Evolutionary conservation across 2,329 filamentous ascomycete genomes (phyloP).

Genomic region (Coccinonectria pachysandricola): DNA sequence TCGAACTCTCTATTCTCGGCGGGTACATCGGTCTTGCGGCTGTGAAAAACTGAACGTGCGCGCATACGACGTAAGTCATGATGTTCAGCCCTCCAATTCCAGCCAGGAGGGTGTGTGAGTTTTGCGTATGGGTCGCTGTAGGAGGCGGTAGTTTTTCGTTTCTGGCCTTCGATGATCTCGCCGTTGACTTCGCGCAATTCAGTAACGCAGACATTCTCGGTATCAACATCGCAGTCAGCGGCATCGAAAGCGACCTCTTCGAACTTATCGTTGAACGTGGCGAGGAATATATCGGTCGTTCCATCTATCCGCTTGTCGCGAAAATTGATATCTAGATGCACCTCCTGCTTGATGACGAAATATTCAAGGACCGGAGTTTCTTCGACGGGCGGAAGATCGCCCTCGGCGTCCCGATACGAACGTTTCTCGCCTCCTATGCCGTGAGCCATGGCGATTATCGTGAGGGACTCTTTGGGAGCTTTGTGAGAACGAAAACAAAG

Average conservation of each 20-base stretch:
- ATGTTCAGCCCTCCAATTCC: conserved; percentile 59
- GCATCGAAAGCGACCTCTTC: conserved; percentile 50
- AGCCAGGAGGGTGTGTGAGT: conserved; percentile 48
- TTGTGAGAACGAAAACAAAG: too few relatives aligned
- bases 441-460: conserved; percentile 13
- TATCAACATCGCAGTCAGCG: conserved; percentile 50
- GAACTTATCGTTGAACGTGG: conserved; percentile 48
- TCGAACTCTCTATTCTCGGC: conserved; percentile 44
- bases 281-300: conserved; percentile 70
- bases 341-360: conserved; percentile 69
- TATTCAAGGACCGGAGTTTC: conserved; percentile 30
- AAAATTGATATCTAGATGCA: conserved; percentile 86
- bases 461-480: too few relatives aligned
- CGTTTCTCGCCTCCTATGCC: conserved; percentile 12
- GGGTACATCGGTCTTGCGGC: conserved; percentile 41
- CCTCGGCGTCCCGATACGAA: conserved; percentile 21
- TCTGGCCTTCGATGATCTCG: conserved; percentile 25
- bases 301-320: conserved; percentile 63
- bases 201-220: conserved; percentile 40
- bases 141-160: conserved; percentile 29
- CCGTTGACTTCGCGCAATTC: conserved; percentile 27
- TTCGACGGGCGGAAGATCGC: conserved; percentile 23
- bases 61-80: conserved; percentile 64
- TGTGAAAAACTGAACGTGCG: conserved; percentile 44
- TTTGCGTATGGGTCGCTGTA: conserved; percentile 59